Base-by-base conservation (phyloP, 306 rosid genomes). In the Benincasa hispida region DNA sequence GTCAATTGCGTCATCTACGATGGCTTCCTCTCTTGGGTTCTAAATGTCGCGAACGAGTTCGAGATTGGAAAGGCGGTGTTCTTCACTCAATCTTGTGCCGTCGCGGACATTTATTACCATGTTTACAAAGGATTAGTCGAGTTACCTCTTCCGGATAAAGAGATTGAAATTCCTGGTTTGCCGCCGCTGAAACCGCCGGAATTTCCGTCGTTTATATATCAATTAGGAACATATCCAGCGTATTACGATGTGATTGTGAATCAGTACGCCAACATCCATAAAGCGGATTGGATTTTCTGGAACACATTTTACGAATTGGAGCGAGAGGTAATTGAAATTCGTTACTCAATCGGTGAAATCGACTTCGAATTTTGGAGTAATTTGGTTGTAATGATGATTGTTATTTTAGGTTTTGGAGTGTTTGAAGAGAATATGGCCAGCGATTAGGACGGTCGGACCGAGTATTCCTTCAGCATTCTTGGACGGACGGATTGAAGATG, bases 381-480 rank as follows among this genome's bases (percentile, higher is more conserved):
- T 57, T 57, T 22, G 27, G 65, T 32, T 32, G 5, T 32, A 32
- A 32, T 32, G 35, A 7, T 15, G 11, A 4, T 60, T 32, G 3
- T 12, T 28, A n/a, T 27, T 61, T 50, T n/a, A 58, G 81, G 70
- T 74, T 6, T 51, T 63, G 59, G 76, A 69, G 4, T 78, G 72
- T 76, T 25, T 73, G 75, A 24, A 32, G 32, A 59, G 28, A 2
- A 35, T 39, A 30, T 82, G 79, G 82, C 76, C 82, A 15, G 12
- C 21, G 68, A 39, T 79, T 39, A 66, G 8, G 77, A 35, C 59
- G 15, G 37, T 82, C 4, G 85, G 85, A 10, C 82, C 82, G 2
- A 56, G 76, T 13, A 54, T 79, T 45, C 85, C 85, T 45, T 78
- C 85, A 8, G 59, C 8, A n/a, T 82, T 56, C 78, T 48, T 79